Conservation (phyloP, 169 alveolate species). For the Plasmodium reichenowi region DNA sequence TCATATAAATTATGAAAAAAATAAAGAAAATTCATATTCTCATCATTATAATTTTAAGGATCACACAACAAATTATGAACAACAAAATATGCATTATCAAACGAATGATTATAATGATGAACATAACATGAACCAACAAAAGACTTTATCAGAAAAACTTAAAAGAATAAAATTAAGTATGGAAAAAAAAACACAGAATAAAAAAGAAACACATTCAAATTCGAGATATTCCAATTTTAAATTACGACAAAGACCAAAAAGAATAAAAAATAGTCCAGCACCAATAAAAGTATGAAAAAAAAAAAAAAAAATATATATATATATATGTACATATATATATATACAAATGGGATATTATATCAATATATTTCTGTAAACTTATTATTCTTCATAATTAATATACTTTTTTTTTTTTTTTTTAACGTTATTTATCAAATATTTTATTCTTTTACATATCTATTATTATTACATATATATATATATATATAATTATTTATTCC, state of each 20-base stretch:
- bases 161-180: slow-evolving; percentile 29
- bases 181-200: slow-evolving; percentile 51
- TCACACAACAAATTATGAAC: neutral
- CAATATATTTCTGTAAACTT: too few species aligned
- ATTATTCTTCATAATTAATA: too few species aligned
- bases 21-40: neutral
- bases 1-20: neutral
- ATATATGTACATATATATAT: too few species aligned
- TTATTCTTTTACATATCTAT: too few species aligned
- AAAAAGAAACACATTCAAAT: slow-evolving; percentile 30
- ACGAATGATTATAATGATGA: neutral
- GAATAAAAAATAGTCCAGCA: slow-evolving; percentile 40
- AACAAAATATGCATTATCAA: neutral
- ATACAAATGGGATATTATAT: too few species aligned
- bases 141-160: slow-evolving; percentile 27
- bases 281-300: neutral
- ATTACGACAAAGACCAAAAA: slow-evolving; percentile 70
- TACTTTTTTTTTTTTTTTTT: too few species aligned
- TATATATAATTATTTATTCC: too few species aligned
- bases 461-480: too few species aligned
- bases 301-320: neutral
- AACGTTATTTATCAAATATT: too few species aligned
- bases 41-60: neutral
- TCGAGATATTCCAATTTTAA: slow-evolving; percentile 69
- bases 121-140: neutral